Evolutionary conservation across 176 grass and related monocot species (phyloP).

Genomic region (Phoenix dactylifera): DNA sequence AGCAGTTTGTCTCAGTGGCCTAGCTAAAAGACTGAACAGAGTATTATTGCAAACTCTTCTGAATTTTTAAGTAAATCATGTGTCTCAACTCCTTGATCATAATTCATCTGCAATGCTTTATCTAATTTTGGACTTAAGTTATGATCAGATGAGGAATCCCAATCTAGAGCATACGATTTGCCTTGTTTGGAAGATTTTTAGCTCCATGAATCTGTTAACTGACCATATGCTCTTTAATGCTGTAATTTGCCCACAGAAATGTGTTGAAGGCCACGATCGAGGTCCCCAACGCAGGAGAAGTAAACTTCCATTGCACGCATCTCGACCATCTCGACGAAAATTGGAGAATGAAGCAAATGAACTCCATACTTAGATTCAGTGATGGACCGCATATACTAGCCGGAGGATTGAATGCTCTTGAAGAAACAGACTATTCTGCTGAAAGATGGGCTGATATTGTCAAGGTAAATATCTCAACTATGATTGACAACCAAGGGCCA

Average conservation of each 20-base stretch:
- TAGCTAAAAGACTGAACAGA: too few species aligned
- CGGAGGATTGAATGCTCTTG: slow-evolving; percentile 86
- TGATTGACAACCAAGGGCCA: background rate
- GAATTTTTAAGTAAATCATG: too few species aligned
- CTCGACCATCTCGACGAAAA: slow-evolving; percentile 94
- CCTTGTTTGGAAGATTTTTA: too few species aligned
- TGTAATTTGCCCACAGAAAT: slow-evolving; percentile 41
- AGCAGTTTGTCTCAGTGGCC: too few species aligned
- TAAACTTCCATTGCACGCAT: slow-evolving; percentile 93
- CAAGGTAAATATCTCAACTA: slow-evolving; percentile 35
- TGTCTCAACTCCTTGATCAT: too few species aligned
- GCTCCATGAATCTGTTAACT: too few species aligned
- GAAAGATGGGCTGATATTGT: slow-evolving; percentile 88
- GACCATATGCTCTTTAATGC: background rate
- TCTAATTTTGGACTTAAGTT: too few species aligned
- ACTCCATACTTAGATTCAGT: slow-evolving; percentile 51
- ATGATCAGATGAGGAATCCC: too few species aligned
- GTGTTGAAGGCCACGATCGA: slow-evolving; percentile 87
- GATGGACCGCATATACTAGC: slow-evolving; percentile 75
- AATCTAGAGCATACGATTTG: too few species aligned
- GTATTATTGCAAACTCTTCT: too few species aligned
- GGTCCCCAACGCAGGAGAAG: slow-evolving; percentile 63
- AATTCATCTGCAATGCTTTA: too few species aligned
- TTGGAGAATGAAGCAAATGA: slow-evolving; percentile 93
- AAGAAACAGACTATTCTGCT: slow-evolving; percentile 77